A percentile compares a stretch with the other conserved stretches of the same genome.
Conservation (phyloP, 2,329 filamentous ascomycete genomes). For the Hirsutella thompsonii region DNA sequence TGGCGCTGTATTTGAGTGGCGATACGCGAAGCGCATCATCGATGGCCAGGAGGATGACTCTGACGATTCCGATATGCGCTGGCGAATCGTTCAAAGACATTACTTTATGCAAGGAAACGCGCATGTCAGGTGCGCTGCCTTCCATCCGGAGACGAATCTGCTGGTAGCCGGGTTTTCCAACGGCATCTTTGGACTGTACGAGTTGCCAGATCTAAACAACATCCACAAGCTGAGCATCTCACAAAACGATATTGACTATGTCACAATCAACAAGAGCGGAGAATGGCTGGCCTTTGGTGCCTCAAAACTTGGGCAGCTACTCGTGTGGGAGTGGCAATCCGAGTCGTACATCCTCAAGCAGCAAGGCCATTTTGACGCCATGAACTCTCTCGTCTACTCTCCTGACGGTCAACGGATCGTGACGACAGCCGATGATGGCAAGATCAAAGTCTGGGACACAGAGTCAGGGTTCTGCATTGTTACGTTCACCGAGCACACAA, state of each 20-base stretch:
- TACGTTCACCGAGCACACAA: slow-evolving; percentile 94
- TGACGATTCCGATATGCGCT: slow-evolving; percentile 56
- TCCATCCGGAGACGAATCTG: slow-evolving; percentile 76
- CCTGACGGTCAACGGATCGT: slow-evolving; percentile 88
- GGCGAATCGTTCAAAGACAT: slow-evolving; percentile 83
- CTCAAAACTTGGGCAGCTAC: slow-evolving; percentile 84
- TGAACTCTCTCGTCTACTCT: slow-evolving; percentile 87
- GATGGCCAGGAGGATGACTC: slow-evolving; percentile 42
- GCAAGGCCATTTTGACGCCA: slow-evolving; percentile 90
- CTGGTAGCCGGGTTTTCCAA: slow-evolving; percentile 95
- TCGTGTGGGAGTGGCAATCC: slow-evolving; percentile 99
- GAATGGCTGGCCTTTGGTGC: slow-evolving; percentile 98
- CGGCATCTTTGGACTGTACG: slow-evolving; percentile 85
- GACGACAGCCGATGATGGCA: slow-evolving; percentile 90
- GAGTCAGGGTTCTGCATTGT: slow-evolving; percentile 96
- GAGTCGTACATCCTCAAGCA: slow-evolving; percentile 98
- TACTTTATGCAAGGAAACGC: slow-evolving; percentile 91
- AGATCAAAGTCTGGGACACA: slow-evolving; percentile 97
- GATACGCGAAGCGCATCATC: slow-evolving; percentile 55
- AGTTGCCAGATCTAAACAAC: slow-evolving; percentile 89
- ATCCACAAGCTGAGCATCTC: slow-evolving; percentile 92
- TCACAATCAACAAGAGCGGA: slow-evolving; percentile 85
- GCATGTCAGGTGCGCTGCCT: slow-evolving; percentile 79
- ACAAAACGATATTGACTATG: slow-evolving; percentile 89
- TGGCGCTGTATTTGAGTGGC: slow-evolving; percentile 91